phyloP scores from a whole-genome alignment of 345 rosid genomes.

The Populus nigra region DNA sequence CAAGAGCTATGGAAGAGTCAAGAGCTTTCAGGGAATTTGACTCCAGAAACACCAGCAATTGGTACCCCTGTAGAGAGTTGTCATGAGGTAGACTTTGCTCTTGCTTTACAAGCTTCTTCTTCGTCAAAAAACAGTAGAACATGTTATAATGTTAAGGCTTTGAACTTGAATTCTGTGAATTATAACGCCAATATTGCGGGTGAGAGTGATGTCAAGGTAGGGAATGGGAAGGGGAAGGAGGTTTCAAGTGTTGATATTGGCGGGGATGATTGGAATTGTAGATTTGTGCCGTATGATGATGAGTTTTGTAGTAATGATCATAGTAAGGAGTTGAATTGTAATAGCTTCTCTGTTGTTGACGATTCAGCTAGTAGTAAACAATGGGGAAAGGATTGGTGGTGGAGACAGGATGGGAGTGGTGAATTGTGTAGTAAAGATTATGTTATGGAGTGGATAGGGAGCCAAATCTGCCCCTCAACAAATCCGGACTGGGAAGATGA shows the following conservation, averaged over 20 bases:
- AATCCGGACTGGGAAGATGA: constrained; percentile 89
- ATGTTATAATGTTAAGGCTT: constrained; percentile 48
- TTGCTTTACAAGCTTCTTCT: constrained; percentile 91
- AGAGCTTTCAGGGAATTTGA: constrained; percentile 62
- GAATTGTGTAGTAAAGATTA: constrained; percentile 93
- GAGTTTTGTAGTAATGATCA: constrained; percentile 40
- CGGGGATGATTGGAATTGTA: constrained; percentile 59
- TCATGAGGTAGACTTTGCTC: constrained; percentile 82
- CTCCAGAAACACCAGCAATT: constrained; percentile 34
- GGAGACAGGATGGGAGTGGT: constrained; percentile 94
- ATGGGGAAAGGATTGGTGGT: constrained; percentile 99
- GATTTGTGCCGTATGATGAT: constrained; percentile 56
- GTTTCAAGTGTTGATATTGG: constrained; percentile 44
- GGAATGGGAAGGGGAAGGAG: constrained; percentile 66
- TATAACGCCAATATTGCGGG: constrained; percentile 38
- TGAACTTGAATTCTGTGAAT: constrained; percentile 52
- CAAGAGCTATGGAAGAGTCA: constrained; percentile 69
- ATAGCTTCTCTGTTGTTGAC: constrained; percentile 40
- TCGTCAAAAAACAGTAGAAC: constrained; percentile 71
- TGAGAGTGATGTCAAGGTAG: constrained; percentile 38
- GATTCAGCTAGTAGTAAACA: constrained; percentile 49
- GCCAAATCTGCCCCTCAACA: constrained; percentile 65
- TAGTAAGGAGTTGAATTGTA: constrained; percentile 57
- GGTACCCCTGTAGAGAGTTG: constrained; percentile 29
- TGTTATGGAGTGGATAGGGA: constrained; percentile 96